Conservation (phyloP, 768 basidiomycete genomes). For the Hypsizygus marmoreus region DNA sequence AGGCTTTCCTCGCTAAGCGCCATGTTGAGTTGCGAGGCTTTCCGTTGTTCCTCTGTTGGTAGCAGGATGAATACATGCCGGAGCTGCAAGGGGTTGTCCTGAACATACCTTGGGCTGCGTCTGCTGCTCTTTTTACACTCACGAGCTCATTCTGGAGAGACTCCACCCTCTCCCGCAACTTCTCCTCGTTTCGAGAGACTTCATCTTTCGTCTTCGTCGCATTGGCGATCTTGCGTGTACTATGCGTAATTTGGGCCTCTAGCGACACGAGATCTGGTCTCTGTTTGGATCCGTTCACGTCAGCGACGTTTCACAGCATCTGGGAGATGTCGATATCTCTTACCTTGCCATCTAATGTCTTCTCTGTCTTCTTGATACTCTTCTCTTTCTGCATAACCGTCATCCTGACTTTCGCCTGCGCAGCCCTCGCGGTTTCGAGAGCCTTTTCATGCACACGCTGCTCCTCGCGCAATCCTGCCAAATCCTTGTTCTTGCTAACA, state of each 20-base stretch:
- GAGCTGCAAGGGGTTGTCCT: neutral
- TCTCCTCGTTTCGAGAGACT: conserved; percentile 55
- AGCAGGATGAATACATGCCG: neutral
- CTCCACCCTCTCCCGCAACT: conserved; percentile 49
- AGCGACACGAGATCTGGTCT: conserved; percentile 81
- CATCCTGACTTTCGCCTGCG: conserved; percentile 77
- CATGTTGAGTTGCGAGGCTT: conserved; percentile 70
- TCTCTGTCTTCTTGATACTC: conserved; percentile 88
- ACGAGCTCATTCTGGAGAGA: conserved; percentile 65
- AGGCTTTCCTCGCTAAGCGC: conserved; percentile 83
- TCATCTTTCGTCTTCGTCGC: conserved; percentile 64
- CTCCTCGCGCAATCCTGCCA: conserved; percentile 67
- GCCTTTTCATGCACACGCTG: conserved; percentile 71
- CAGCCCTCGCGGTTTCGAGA: conserved; percentile 71
- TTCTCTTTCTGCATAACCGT: conserved; percentile 83
- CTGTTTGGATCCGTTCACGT: conserved; percentile 47
- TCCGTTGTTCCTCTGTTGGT: conserved; percentile 72
- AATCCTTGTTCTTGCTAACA: conserved; percentile 68
- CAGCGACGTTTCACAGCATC: no score
- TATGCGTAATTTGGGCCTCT: conserved; percentile 88
- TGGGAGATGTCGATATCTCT: no score
- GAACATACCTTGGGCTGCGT: conserved; percentile 73
- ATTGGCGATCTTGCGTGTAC: conserved; percentile 75
- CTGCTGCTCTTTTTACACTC: conserved; percentile 66
- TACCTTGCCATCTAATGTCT: conserved; percentile 82